Evolutionary conservation across 345 rosid species (phyloP), one percentile per base, ranked within the genome.

Genomic region (Heritiera littoralis): DNA sequence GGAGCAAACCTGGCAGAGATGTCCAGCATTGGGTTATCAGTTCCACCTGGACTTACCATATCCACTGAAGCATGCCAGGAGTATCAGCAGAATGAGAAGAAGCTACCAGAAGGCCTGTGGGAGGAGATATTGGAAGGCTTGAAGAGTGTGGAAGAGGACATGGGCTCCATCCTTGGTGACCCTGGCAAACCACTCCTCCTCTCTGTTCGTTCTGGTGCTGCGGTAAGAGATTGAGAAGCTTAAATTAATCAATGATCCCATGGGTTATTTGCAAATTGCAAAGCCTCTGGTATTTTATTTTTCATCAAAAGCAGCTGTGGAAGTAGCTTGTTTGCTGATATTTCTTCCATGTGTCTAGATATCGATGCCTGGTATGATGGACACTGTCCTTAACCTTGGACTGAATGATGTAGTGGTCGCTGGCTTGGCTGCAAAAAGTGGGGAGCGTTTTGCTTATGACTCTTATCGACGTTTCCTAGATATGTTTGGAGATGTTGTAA

Each of bases 331-430:
- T 61, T 23, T 6, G 74, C 68, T 78, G 35, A 65, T 30, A 20
- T 51, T 56, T 63, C 66, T 14, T 76, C 13, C 46, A 45, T 66
- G 9, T 79, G 55, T 82, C 45, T 77, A 95, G 98, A 89, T 95
- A 12, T 95, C 98, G 28, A 95, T 93, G 98, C 99, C 98, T 41
- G 99, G 99, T 45, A 95, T 95, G 99, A 95, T 95, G 99, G 99
- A 95, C 84, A 95, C 98, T n/a, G 94, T 95, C 77, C 99, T 95
- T 66, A 95, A 95, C 87, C 93, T 95, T 46, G 99, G 99, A 49
- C 84, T 93, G 54, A 93, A 95, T 81, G 97, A 95, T 78, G 86
- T 90, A 85, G 99, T 93, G 67, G 94, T 85, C 3, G 85, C 85
- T 13, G 94, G 92, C 67, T 86, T 92, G 83, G 92, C 90, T 46